These are phyloP conservation scores for Aquilaria malaccensis DNA, from an alignment of 345 rosid genomes.

Conservation along the genomic window DNA sequence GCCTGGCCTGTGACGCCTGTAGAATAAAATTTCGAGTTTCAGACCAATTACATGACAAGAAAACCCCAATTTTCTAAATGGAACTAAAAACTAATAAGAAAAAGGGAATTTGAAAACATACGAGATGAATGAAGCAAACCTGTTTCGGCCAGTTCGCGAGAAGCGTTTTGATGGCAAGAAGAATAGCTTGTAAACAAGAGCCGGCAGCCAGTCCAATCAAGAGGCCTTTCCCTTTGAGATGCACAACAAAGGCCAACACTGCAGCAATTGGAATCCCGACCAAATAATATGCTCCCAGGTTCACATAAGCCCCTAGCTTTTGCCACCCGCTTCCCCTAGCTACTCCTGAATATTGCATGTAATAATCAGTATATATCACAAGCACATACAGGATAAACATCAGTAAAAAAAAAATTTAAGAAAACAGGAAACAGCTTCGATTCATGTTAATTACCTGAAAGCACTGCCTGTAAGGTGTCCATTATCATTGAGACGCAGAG, in stretches of 20 bases:
- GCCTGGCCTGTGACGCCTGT: too few species aligned
- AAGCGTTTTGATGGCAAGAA: constrained; percentile 18
- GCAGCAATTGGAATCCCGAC: constrained; percentile 22
- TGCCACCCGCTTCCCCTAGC: constrained; percentile 47
- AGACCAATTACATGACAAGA: too few species aligned
- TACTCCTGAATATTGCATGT: constrained; percentile 13
- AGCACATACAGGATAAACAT: not conserved
- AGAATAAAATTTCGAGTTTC: too few species aligned
- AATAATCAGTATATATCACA: too few species aligned
- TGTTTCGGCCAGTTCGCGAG: constrained; percentile 24
- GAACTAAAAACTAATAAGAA: too few species aligned
- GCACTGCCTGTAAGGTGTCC: constrained; percentile 36
- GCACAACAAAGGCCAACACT: constrained; percentile 26
- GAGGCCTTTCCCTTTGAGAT: constrained; percentile 22
- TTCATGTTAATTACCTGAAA: constrained; percentile 23
- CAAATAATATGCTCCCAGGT: constrained; percentile 32
- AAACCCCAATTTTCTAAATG: too few species aligned
- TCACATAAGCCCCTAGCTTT: constrained; percentile 27
- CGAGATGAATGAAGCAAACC: constrained; percentile 5
- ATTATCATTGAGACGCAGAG: constrained; percentile 24
- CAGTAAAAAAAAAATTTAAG: not conserved
- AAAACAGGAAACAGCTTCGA: not conserved
- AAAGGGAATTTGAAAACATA: too few species aligned
- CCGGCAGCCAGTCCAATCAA: constrained; percentile 22
- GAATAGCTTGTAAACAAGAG: constrained; percentile 12